phyloP scores from a whole-genome alignment of 2,329 filamentous ascomycete species.

The Hypoxylon sp. region DNA sequence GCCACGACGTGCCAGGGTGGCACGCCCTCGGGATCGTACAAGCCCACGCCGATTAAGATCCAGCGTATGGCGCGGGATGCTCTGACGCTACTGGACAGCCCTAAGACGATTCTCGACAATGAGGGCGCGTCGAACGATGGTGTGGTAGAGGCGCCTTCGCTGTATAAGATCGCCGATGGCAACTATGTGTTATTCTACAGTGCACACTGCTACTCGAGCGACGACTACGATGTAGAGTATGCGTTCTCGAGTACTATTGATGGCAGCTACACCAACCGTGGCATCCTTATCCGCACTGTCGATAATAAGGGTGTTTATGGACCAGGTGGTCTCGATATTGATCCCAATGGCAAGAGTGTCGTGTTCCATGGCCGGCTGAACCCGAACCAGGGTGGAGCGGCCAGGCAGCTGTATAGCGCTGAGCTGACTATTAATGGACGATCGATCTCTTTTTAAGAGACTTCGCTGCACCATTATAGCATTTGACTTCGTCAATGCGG shows the following conservation, averaged over 20 bases:
- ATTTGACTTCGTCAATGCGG: not conserved
- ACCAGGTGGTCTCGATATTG: constrained; percentile 53
- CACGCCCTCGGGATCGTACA: constrained; percentile 47
- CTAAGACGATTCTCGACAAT: constrained; percentile 52
- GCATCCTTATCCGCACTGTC: constrained; percentile 51
- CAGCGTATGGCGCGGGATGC: constrained; percentile 52
- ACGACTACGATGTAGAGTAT: constrained; percentile 55
- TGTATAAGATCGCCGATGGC: constrained; percentile 51
- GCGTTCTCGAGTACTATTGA: constrained; percentile 53
- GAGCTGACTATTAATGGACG: constrained; percentile 47
- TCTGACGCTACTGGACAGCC: constrained; percentile 46
- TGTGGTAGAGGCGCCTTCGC: constrained; percentile 52
- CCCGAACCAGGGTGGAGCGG: constrained; percentile 40
- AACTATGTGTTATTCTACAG: constrained; percentile 53
- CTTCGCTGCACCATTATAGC: not conserved
- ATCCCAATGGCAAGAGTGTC: constrained; percentile 49
- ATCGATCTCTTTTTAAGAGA: constrained; percentile 30
- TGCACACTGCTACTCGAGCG: constrained; percentile 53
- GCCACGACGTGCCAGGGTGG: constrained; percentile 52
- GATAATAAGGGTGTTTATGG: constrained; percentile 52
- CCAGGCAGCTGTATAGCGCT: constrained; percentile 49
- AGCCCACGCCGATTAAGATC: constrained; percentile 52
- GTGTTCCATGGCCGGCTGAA: constrained; percentile 52
- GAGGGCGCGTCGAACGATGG: constrained; percentile 51
- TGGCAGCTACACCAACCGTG: constrained; percentile 50